phyloP scores from a whole-genome alignment of 352 stramenopile genomes.

The Phytopythium kandeliae region DNA sequence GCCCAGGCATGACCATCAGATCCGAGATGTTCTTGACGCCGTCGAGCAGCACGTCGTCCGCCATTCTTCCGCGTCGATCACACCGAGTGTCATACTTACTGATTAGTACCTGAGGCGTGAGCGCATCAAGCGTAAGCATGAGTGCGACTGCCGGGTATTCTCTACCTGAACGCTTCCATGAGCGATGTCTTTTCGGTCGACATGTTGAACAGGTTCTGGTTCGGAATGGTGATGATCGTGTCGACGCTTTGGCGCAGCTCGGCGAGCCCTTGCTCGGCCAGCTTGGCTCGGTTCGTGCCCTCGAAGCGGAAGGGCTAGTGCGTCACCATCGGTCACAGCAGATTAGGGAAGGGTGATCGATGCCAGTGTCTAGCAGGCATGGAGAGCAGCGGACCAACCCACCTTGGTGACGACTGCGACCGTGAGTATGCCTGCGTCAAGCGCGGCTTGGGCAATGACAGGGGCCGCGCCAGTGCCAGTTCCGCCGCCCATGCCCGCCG shows the following conservation, averaged over 20 bases:
- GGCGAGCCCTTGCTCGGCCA: constrained; percentile 67
- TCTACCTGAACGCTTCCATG: constrained; percentile 85
- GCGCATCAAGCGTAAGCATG: too few relatives aligned
- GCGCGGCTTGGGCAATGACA: constrained; percentile 76
- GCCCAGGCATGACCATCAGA: constrained; percentile 84
- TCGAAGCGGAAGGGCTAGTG: constrained; percentile 77
- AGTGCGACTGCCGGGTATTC: too few relatives aligned
- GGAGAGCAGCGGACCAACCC: not conserved
- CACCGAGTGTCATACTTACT: not conserved
- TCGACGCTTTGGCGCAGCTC: constrained; percentile 83
- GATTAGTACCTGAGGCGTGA: too few relatives aligned
- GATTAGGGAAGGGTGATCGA: constrained; percentile 5
- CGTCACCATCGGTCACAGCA: not conserved
- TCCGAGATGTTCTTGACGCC: constrained; percentile 88
- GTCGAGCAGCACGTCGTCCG: constrained; percentile 80
- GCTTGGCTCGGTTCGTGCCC: constrained; percentile 74
- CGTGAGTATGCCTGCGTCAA: constrained; percentile 80
- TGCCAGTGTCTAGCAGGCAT: not conserved
- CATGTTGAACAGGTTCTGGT: constrained; percentile 89
- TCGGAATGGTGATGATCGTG: constrained; percentile 86
- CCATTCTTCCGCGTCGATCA: constrained; percentile 34
- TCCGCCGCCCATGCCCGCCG: constrained; percentile 78
- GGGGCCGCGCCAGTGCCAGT: constrained; percentile 79
- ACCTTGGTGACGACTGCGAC: constrained; percentile 87
- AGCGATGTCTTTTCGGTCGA: constrained; percentile 81